Percentiles rank a stretch among this genome's conserved stretches.
Evolutionary conservation across 2,329 filamentous ascomycete species (phyloP).

Genomic region (Elsinoe arachidis): DNA sequence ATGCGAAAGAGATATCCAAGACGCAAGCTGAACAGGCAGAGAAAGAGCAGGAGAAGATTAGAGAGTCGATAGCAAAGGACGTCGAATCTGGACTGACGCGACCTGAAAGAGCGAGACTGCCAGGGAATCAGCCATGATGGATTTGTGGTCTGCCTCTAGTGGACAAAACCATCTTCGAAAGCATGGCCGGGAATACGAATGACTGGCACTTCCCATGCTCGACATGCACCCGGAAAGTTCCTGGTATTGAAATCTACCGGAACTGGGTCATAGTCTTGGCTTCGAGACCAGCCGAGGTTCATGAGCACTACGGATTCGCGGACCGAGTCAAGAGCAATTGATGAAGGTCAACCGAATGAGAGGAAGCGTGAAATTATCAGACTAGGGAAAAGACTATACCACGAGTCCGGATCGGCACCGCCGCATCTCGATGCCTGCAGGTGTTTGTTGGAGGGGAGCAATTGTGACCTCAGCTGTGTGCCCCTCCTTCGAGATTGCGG

Average conservation of each 20-base stretch:
- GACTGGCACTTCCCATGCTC: neutral
- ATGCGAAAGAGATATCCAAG: slow-evolving; percentile 24
- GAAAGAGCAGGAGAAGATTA: slow-evolving; percentile 22
- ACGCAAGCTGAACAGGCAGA: slow-evolving; percentile 24
- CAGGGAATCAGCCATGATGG: slow-evolving; percentile 22
- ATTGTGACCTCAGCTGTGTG: neutral
- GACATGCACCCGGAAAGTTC: neutral
- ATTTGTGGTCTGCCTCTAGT: neutral
- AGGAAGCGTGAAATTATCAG: no score
- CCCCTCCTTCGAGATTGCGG: slow-evolving; percentile 10
- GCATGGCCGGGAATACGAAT: slow-evolving; percentile 1
- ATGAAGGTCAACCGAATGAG: no score
- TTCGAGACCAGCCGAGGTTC: no score
- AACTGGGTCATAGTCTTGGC: neutral
- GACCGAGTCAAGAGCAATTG: no score
- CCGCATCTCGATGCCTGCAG: neutral
- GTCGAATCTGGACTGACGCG: slow-evolving; percentile 34
- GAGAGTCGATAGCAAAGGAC: slow-evolving; percentile 31
- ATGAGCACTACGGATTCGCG: no score
- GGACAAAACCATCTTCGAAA: neutral
- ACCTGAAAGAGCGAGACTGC: slow-evolving; percentile 32
- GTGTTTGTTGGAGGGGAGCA: neutral
- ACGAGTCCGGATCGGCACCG: neutral
- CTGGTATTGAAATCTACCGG: neutral
- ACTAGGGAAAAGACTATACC: neutral